A percentile compares a stretch with the other conserved stretches of the same genome.
These are phyloP conservation scores for Seminavis robusta DNA, from an alignment of 108 stramenopile genomes.

Conservation along the genomic window DNA sequence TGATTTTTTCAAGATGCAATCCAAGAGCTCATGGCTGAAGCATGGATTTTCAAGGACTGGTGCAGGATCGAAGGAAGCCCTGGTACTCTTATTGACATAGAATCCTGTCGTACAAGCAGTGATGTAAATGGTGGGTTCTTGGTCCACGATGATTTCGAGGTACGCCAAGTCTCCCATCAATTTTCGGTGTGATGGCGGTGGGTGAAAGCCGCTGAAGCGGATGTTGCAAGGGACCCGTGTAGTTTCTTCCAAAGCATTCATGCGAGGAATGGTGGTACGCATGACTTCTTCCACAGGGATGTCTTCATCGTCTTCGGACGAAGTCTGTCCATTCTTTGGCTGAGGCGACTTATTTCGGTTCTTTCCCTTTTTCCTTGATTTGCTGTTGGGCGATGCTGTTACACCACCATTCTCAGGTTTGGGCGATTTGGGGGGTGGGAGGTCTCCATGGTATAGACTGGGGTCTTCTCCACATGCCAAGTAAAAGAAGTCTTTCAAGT, in stretches of 20 bases:
- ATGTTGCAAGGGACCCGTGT: constrained; percentile 44
- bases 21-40: constrained; percentile 72
- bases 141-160: constrained; percentile 72
- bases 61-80: constrained; percentile 77
- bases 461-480: constrained; percentile 70
- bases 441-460: constrained; percentile 17
- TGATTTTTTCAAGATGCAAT: constrained; percentile 68
- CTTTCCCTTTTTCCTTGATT: constrained; percentile 47
- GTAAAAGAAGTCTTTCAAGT: constrained; percentile 71
- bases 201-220: constrained; percentile 80
- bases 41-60: constrained; percentile 67
- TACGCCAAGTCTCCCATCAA: constrained; percentile 93
- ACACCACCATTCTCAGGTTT: not conserved
- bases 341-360: constrained; percentile 13
- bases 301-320: constrained; percentile 2
- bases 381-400: constrained; percentile 16
- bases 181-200: constrained; percentile 77
- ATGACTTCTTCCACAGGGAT: constrained; percentile 7
- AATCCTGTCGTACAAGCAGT: constrained; percentile 87
- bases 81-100: constrained; percentile 80
- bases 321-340: not conserved
- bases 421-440: not conserved
- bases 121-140: constrained; percentile 52
- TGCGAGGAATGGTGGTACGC: constrained; percentile 33
- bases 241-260: constrained; percentile 53